Evolutionary conservation across 306 rosid species (phyloP).

Genomic region (Quercus variabilis): DNA sequence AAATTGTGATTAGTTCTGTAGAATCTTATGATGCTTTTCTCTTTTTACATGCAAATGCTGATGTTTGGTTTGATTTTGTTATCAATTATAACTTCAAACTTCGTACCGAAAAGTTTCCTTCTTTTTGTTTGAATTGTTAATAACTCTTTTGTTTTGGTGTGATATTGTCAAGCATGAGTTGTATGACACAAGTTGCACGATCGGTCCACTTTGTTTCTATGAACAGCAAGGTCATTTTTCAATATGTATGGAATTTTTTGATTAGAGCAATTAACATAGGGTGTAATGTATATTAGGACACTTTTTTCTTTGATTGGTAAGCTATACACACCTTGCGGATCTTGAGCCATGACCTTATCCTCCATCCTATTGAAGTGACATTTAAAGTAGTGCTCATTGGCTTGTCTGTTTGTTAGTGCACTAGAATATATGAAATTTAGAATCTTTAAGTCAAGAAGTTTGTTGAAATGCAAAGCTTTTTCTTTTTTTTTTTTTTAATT

Average conservation of each 20-base stretch:
- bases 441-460: not conserved
- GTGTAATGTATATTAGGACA: not conserved
- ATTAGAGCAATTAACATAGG: not conserved
- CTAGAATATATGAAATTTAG: not conserved
- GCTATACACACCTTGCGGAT: too few relatives aligned
- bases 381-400: too few relatives aligned
- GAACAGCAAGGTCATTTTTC: not conserved
- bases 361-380: too few relatives aligned
- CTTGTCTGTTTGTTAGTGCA: not conserved
- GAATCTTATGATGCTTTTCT: not conserved
- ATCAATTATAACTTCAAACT: not conserved
- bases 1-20: not conserved
- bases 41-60: not conserved
- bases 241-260: not conserved
- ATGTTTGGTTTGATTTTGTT: not conserved
- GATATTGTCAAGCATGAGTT: too few relatives aligned
- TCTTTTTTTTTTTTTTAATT: not conserved
- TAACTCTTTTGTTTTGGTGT: too few relatives aligned
- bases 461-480: too few relatives aligned
- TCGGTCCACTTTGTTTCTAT: too few relatives aligned
- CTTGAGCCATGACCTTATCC: too few relatives aligned
- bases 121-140: too few relatives aligned
- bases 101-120: too few relatives aligned
- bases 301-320: too few relatives aligned
- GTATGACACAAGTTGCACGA: too few relatives aligned